Conservation (phyloP, 352 stramenopile species). For the Globisporangium takayamanum region DNA sequence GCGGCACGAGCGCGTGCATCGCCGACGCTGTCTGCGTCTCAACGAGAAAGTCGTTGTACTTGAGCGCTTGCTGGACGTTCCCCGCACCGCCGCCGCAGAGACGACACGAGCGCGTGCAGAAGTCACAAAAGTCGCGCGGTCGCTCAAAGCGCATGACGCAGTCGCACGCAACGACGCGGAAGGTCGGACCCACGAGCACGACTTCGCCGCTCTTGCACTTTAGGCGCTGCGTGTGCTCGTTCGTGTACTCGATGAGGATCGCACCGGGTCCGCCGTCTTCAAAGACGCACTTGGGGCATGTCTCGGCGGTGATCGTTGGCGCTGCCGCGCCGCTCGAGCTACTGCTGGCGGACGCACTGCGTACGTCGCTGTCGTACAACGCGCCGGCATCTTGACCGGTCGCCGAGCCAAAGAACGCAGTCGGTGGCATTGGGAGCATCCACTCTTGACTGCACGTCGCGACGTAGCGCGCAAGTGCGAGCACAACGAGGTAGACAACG, state of each 20-base stretch:
- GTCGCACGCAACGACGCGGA: slow-evolving; percentile 80
- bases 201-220: slow-evolving; percentile 29
- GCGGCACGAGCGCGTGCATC: slow-evolving; percentile 50
- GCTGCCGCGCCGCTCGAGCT: background rate
- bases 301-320: slow-evolving; percentile 59
- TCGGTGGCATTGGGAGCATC: slow-evolving; percentile 66
- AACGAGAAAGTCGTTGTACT: slow-evolving; percentile 70
- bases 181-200: slow-evolving; percentile 64
- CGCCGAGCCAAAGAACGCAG: slow-evolving; percentile 61
- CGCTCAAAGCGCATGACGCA: slow-evolving; percentile 69
- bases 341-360: slow-evolving; percentile 4
- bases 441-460: slow-evolving; percentile 38
- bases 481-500: slow-evolving; percentile 26
- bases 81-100: slow-evolving; percentile 72
- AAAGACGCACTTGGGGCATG: slow-evolving; percentile 75
- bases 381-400: slow-evolving; percentile 42
- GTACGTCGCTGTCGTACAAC: slow-evolving; percentile 26
- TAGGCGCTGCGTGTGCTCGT: slow-evolving; percentile 39
- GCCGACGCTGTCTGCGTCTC: slow-evolving; percentile 48
- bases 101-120: slow-evolving; percentile 66
- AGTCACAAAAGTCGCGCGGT: slow-evolving; percentile 60
- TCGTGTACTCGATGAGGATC: slow-evolving; percentile 62
- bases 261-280: slow-evolving; percentile 72
- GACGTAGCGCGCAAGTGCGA: slow-evolving; percentile 38
- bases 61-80: slow-evolving; percentile 65